phyloP scores from a whole-genome alignment of 176 grass and related monocot species.

The Canna indica region DNA sequence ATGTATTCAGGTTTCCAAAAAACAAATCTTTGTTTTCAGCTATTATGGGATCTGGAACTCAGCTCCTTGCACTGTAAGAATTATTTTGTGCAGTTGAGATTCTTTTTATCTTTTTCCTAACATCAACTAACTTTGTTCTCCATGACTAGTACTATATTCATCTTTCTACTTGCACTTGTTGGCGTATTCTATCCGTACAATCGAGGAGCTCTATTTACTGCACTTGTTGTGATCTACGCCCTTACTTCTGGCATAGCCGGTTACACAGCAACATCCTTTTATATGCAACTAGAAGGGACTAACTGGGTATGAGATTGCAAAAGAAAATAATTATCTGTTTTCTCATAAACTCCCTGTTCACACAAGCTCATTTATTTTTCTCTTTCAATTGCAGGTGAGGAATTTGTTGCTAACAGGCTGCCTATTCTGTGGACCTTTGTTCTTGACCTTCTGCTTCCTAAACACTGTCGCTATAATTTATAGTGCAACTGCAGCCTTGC shows the following conservation, averaged over 20 bases:
- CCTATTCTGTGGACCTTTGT: conserved; percentile 85
- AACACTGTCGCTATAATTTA: conserved; percentile 89
- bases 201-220: conserved; percentile 86
- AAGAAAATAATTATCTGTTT: not conserved
- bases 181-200: conserved; percentile 95
- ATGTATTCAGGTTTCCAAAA: conserved; percentile 66
- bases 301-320: conserved; percentile 55
- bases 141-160: conserved; percentile 59
- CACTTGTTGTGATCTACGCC: conserved; percentile 88
- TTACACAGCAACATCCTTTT: conserved; percentile 80
- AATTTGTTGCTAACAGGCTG: conserved; percentile 84
- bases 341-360: not conserved
- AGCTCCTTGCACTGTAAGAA: conserved; percentile 90
- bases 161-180: conserved; percentile 81
- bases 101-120: conserved; percentile 13
- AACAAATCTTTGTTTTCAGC: conserved; percentile 74
- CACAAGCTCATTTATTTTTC: conserved; percentile 10
- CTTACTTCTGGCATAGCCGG: conserved; percentile 94
- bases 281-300: conserved; percentile 80
- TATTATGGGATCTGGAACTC: conserved; percentile 84
- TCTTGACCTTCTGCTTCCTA: conserved; percentile 88
- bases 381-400: conserved; percentile 61
- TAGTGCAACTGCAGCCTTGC: conserved; percentile 79
- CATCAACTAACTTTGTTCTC: conserved; percentile 17
- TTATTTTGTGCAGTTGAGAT: not conserved